These are phyloP conservation scores for Ceratocystis albifundus DNA, from an alignment of 2,329 filamentous ascomycete genomes.

Conservation along the genomic window DNA sequence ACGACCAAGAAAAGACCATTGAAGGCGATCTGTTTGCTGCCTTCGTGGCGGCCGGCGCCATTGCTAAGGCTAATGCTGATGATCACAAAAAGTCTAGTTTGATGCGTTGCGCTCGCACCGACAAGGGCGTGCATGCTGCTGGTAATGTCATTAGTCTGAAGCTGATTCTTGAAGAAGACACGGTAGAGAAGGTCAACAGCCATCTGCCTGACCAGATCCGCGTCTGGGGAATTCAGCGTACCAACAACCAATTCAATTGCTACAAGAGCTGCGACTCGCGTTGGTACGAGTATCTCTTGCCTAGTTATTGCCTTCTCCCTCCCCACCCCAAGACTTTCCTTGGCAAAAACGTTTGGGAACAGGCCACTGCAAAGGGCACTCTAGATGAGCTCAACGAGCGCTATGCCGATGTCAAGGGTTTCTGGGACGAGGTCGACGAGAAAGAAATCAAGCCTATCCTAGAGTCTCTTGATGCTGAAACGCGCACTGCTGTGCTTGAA, in stretches of 20 bases:
- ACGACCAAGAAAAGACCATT: slow-evolving; percentile 73
- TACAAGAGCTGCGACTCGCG: slow-evolving; percentile 91
- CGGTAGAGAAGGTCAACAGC: slow-evolving; percentile 84
- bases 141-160: slow-evolving; percentile 93
- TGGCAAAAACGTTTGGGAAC: slow-evolving; percentile 68
- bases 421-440: slow-evolving; percentile 75
- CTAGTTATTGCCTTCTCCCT: slow-evolving; percentile 81
- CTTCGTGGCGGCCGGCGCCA: slow-evolving; percentile 80
- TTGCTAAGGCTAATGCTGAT: slow-evolving; percentile 91
- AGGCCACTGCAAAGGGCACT: slow-evolving; percentile 61
- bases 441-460: slow-evolving; percentile 63
- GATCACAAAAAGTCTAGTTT: slow-evolving; percentile 94
- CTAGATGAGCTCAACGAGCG: slow-evolving; percentile 55
- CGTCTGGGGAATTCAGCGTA: slow-evolving; percentile 85
- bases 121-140: slow-evolving; percentile 94
- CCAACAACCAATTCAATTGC: slow-evolving; percentile 83
- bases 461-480: slow-evolving; percentile 50
- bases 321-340: slow-evolving; percentile 82
- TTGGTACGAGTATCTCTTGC: slow-evolving; percentile 95
- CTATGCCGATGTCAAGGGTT: slow-evolving; percentile 66
- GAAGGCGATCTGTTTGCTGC: slow-evolving; percentile 91
- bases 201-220: slow-evolving; percentile 78
- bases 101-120: slow-evolving; percentile 85
- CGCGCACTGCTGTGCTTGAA: slow-evolving; percentile 50
- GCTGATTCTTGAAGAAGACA: slow-evolving; percentile 81